phyloP scores from a whole-genome alignment of 805 yeast species.

The Kuraishia hungarica region DNA sequence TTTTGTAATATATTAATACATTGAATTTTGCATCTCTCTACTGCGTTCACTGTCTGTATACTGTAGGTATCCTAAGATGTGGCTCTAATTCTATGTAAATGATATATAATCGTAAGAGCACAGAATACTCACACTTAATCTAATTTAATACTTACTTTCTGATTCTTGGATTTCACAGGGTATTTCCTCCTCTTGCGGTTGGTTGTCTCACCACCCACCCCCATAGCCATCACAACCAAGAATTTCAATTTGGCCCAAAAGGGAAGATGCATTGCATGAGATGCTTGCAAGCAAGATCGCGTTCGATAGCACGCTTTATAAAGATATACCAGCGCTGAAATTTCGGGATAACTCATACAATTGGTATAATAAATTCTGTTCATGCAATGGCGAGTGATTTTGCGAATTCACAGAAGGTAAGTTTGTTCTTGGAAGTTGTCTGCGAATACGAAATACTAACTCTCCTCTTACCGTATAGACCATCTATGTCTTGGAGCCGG shows the following conservation, averaged over 20 bases:
- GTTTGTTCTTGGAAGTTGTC: background rate
- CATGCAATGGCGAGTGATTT: conserved; percentile 9
- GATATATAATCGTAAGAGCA: no score
- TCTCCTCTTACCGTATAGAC: conserved; percentile 1
- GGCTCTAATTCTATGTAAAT: no score
- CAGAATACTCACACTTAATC: no score
- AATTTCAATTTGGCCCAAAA: background rate
- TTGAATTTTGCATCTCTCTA: background rate
- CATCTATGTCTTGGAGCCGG: conserved; percentile 4
- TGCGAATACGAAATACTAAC: background rate
- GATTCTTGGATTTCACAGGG: no score
- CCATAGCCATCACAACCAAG: no score
- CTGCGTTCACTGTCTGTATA: background rate
- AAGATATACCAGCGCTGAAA: background rate
- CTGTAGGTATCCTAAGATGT: no score
- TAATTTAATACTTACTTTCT: no score
- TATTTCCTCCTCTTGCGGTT: no score
- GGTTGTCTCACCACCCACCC: no score
- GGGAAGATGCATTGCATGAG: background rate
- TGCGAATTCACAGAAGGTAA: conserved; percentile 21
- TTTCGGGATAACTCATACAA: background rate
- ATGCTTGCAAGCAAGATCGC: background rate
- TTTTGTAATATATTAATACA: background rate
- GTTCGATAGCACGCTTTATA: background rate
- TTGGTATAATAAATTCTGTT: background rate